These are phyloP conservation scores for Crucibulum laeve DNA, from an alignment of 768 basidiomycete genomes.

Conservation along the genomic window DNA sequence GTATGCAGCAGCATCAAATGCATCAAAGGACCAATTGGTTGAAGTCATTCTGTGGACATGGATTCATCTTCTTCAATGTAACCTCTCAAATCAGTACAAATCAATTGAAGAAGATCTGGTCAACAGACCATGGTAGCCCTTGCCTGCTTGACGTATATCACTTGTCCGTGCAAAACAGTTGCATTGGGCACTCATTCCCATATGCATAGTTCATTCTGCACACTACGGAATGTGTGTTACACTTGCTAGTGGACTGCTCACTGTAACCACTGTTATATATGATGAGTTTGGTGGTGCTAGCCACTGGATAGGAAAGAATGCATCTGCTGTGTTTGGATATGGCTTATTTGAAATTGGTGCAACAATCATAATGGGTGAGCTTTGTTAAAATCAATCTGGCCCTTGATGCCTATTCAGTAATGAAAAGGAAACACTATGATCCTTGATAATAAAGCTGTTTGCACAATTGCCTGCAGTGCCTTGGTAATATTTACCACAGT, in stretches of 20 bases:
- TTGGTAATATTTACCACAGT: slow-evolving; percentile 39
- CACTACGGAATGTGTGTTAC: slow-evolving; percentile 10
- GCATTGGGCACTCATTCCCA: slow-evolving; percentile 24
- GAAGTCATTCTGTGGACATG: slow-evolving; percentile 17
- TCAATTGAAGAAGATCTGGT: background rate
- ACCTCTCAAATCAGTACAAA: slow-evolving; percentile 26
- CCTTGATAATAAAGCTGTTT: slow-evolving; percentile 7
- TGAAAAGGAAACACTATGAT: background rate
- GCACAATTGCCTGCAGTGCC: slow-evolving; percentile 12
- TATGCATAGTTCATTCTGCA: slow-evolving; percentile 20
- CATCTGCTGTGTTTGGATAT: slow-evolving; percentile 26
- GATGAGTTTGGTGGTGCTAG: slow-evolving; percentile 22
- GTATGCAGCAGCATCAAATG: background rate
- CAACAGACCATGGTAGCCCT: slow-evolving; percentile 27
- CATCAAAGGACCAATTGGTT: background rate
- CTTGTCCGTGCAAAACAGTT: slow-evolving; percentile 13
- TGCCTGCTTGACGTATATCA: slow-evolving; percentile 29
- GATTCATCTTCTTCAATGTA: slow-evolving; percentile 26
- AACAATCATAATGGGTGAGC: slow-evolving; percentile 20
- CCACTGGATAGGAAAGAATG: slow-evolving; percentile 22
- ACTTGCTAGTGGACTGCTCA: slow-evolving; percentile 15
- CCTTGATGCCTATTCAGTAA: no score
- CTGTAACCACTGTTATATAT: slow-evolving; percentile 17
- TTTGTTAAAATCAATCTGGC: no score
- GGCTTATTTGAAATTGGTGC: slow-evolving; percentile 28